Evolutionary conservation across 2,329 filamentous ascomycete genomes (phyloP).

Genomic region (Escovopsis sp.): DNA sequence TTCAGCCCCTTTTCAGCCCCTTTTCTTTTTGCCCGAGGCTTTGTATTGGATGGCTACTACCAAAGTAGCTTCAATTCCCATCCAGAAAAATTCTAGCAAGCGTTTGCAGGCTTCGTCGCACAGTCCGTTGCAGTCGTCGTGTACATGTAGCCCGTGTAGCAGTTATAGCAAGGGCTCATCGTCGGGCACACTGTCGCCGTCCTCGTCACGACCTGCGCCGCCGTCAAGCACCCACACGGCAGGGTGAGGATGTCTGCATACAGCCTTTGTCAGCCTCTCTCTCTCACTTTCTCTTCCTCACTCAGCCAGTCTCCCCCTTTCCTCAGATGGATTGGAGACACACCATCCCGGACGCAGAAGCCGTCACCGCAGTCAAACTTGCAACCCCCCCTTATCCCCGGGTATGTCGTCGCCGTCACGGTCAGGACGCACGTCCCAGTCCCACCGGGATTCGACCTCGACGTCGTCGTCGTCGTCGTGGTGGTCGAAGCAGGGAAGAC

Average conservation of each 20-base stretch:
- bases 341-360: slow-evolving; percentile 9
- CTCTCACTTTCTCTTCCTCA: not conserved
- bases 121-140: slow-evolving; percentile 7
- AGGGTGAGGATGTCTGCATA: slow-evolving; percentile 6
- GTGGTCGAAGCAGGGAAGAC: slow-evolving; percentile 3
- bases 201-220: slow-evolving; percentile 6
- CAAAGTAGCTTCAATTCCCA: too few relatives aligned
- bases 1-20: too few relatives aligned
- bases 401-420: slow-evolving; percentile 7
- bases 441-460: not conserved
- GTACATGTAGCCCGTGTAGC: slow-evolving; percentile 6
- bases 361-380: slow-evolving; percentile 6
- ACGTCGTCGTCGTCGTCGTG: not conserved
- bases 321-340: not conserved
- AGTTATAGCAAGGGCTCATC: slow-evolving; percentile 6
- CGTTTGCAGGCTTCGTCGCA: not conserved
- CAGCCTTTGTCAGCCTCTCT: not conserved
- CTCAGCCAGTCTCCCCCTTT: not conserved
- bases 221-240: slow-evolving; percentile 9
- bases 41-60: too few relatives aligned
- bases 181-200: slow-evolving; percentile 8
- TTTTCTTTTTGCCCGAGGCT: too few relatives aligned
- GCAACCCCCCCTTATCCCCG: slow-evolving; percentile 4
- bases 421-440: slow-evolving; percentile 6
- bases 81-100: too few relatives aligned